Evolutionary conservation across 805 yeast species (phyloP), one percentile per base, ranked within the genome.

Genomic region (Vanderwaltozyma verrucispora): DNA sequence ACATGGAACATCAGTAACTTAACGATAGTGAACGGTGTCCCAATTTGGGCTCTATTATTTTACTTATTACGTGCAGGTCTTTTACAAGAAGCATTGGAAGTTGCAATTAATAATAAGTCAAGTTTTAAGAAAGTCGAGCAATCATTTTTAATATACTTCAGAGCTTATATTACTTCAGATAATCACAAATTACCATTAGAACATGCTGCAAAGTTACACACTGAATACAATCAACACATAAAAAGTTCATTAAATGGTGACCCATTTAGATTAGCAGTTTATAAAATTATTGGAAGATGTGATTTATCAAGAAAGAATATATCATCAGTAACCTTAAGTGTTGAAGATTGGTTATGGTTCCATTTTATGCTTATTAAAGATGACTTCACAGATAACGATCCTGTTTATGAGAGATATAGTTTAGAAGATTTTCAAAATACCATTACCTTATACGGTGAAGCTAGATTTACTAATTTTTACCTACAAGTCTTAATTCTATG

Each of bases 341-440:
- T 88, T 33, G 97, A 89, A 59, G 97, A 89, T 62, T 89, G 97
- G 97, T 59, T 89, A 35, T 89, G 98, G 98, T 75, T 83, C 54
- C 96, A 92, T 60, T 69, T 92, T 40, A 71, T 77, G 61, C 68
- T 89, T 19, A 75, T 83, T n/a, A 74, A 77, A 40, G 92, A 84
- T 50, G 72, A 66, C 35, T 54, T 48, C 27, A 62, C 61, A 13
- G 68, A 62, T n/a, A 68, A 64, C 23, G 74, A 68, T 34, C 74
- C 81, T 23, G 64, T 78, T 10, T 76, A 74, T 53, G 95, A 86
- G 48, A 71, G 74, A 44, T 89, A 86, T 57, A 71, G 78, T 2
- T 65, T 92, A 41, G 60, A 54, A 19, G 94, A 86, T 51, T 70
- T 92, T 46, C 96, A 86, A 58, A 69, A 72, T 37, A 71, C 72